phyloP scores from a whole-genome alignment of 169 alveolate species.

The Plasmodium vivax region DNA sequence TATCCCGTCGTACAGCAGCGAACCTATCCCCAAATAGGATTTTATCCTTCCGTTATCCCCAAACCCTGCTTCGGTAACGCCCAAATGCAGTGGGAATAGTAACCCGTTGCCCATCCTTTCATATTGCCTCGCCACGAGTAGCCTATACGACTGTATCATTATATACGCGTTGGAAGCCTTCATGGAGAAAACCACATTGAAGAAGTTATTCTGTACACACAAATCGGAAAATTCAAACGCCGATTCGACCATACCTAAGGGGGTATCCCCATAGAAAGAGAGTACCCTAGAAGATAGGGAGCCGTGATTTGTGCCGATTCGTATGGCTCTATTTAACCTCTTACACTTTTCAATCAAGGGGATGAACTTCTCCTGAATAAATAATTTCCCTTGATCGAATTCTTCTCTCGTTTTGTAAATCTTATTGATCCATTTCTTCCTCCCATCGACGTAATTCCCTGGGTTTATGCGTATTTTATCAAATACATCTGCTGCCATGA shows the following conservation, averaged over 20 bases:
- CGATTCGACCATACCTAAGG: conserved; percentile 89
- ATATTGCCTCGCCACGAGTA: conserved; percentile 82
- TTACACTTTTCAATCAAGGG: conserved; percentile 88
- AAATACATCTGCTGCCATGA: conserved; percentile 86
- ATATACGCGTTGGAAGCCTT: conserved; percentile 86
- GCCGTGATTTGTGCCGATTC: conserved; percentile 90
- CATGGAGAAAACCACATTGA: conserved; percentile 86
- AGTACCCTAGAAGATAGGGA: conserved; percentile 86
- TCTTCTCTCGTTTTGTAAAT: conserved; percentile 81
- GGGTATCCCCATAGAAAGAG: conserved; percentile 88
- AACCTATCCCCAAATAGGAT: conserved; percentile 88
- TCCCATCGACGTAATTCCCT: conserved; percentile 89
- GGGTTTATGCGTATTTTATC: conserved; percentile 90
- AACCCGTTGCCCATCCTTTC: conserved; percentile 73
- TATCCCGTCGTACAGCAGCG: conserved; percentile 88
- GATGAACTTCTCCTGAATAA: conserved; percentile 76
- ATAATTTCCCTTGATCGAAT: conserved; percentile 79
- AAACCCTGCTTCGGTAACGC: conserved; percentile 92
- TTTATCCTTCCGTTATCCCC: conserved; percentile 89
- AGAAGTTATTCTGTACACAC: conserved; percentile 82
- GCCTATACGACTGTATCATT: conserved; percentile 88
- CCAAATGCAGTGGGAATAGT: conserved; percentile 87
- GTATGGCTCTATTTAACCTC: conserved; percentile 79
- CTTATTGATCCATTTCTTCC: conserved; percentile 84
- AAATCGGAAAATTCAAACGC: conserved; percentile 88